phyloP scores from a whole-genome alignment of 768 basidiomycete species.

The Tephrocybe rancida region DNA sequence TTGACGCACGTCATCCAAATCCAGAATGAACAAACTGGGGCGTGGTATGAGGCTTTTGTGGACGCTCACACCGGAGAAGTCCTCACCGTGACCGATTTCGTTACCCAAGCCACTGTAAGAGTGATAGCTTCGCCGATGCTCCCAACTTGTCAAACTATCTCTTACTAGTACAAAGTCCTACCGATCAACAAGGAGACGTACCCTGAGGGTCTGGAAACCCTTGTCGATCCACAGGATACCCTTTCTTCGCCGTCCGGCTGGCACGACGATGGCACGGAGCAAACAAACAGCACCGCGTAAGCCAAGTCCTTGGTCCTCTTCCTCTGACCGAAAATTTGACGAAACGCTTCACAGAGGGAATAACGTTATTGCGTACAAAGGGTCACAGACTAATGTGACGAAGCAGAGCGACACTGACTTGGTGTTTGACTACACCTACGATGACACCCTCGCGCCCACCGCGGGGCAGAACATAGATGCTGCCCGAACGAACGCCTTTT shows the following conservation, averaged over 20 bases:
- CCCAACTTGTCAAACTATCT: not conserved
- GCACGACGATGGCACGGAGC: constrained; percentile 23
- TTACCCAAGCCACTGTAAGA: constrained; percentile 41
- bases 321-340: not conserved
- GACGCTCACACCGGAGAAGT: constrained; percentile 56
- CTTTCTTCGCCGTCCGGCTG: constrained; percentile 49
- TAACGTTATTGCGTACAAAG: constrained; percentile 34
- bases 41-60: constrained; percentile 61
- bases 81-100: constrained; percentile 56
- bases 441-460: constrained; percentile 22
- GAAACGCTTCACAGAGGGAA: constrained; percentile 28
- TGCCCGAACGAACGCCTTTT: constrained; percentile 56
- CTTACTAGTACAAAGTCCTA: not conserved
- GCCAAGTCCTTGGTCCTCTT: not conserved
- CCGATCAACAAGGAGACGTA: constrained; percentile 21
- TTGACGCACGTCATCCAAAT: constrained; percentile 43
- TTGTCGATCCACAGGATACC: constrained; percentile 49
- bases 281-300: constrained; percentile 27
- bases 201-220: constrained; percentile 44
- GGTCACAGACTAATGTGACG: not conserved
- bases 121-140: not conserved
- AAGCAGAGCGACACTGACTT: not conserved
- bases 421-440: constrained; percentile 38
- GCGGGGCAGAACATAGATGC: constrained; percentile 43
- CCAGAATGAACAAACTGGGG: constrained; percentile 33